These are phyloP conservation scores for Lactarius akahatsu DNA, from an alignment of 768 basidiomycete genomes.

Conservation along the genomic window DNA sequence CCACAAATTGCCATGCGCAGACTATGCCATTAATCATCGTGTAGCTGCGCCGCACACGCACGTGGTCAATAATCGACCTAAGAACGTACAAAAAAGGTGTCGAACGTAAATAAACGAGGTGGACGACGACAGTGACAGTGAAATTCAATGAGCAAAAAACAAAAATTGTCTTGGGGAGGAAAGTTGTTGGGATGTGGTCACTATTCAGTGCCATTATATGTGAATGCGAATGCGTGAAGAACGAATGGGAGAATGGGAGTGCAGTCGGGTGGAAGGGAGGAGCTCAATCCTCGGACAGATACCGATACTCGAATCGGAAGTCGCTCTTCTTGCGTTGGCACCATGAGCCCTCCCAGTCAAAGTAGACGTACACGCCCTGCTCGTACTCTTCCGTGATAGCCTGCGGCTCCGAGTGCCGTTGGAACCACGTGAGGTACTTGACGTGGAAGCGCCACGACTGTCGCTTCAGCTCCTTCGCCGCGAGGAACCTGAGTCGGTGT, in stretches of 20 bases:
- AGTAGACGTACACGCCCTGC: conserved; percentile 98
- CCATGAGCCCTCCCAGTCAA: conserved; percentile 99
- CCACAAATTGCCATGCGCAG: conserved; percentile 1
- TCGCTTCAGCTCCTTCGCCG: conserved; percentile 94
- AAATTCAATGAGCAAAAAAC: conserved; percentile 14
- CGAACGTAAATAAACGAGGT: conserved; percentile 16
- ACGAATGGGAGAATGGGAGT: background rate
- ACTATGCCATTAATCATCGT: conserved; percentile 23
- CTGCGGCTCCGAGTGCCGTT: conserved; percentile 95
- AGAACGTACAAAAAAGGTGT: conserved; percentile 18
- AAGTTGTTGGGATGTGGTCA: conserved; percentile 11
- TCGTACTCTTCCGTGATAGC: conserved; percentile 99
- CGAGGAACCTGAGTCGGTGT: conserved; percentile 65
- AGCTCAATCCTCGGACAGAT: conserved; percentile 82
- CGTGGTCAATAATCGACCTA: conserved; percentile 9
- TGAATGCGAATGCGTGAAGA: conserved; percentile 12
- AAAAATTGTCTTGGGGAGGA: background rate
- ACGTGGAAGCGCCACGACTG: conserved; percentile 99
- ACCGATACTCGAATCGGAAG: conserved; percentile 96
- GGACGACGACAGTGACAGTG: background rate
- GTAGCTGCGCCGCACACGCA: conserved; percentile 15
- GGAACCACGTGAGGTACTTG: conserved; percentile 99
- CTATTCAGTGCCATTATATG: background rate
- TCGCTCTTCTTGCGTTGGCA: conserved; percentile 97
- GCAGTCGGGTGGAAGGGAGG: background rate